A percentile compares a stretch with the other conserved stretches of the same genome.
Evolutionary conservation across 495 filamentous ascomycete species (phyloP).

Genomic region (Evernia prunastri): DNA sequence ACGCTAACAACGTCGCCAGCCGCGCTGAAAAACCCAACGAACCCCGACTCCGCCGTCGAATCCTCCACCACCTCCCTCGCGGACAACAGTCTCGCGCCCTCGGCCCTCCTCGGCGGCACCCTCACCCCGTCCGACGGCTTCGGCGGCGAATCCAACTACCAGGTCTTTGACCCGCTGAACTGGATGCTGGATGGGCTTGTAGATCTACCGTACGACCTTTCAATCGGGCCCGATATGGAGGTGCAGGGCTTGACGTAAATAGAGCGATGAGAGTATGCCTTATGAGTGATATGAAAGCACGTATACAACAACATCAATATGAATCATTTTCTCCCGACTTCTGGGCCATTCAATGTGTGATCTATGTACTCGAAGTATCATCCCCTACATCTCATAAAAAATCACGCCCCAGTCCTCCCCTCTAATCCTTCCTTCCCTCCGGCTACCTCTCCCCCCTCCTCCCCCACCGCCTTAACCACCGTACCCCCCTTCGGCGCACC

Average conservation of each 20-base stretch:
- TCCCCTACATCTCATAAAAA: neutral
- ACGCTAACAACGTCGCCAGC: constrained; percentile 34
- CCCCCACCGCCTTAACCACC: constrained; percentile 4
- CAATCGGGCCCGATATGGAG: constrained; percentile 17
- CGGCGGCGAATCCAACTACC: constrained; percentile 62
- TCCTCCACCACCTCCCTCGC: constrained; percentile 55
- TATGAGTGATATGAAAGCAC: neutral
- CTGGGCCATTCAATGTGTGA: neutral
- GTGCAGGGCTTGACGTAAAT: constrained; percentile 16
- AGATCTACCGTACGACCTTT: constrained; percentile 59
- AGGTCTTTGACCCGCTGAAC: constrained; percentile 82
- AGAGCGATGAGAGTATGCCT: constrained; percentile 4
- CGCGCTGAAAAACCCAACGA: constrained; percentile 80
- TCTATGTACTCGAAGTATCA: neutral
- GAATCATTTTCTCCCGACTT: neutral
- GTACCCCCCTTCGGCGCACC: constrained; percentile 5
- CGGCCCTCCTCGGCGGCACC: constrained; percentile 24
- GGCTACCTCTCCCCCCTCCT: neutral
- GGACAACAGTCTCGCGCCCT: constrained; percentile 45
- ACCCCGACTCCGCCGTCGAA: constrained; percentile 71
- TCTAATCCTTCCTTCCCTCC: neutral
- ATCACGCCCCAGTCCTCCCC: neutral
- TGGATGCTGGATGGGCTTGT: constrained; percentile 84
- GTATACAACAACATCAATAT: neutral
- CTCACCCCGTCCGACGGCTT: constrained; percentile 40